Evolutionary conservation across 169 alveolate genomes (phyloP).

Genomic region (Plasmodium vivax): DNA sequence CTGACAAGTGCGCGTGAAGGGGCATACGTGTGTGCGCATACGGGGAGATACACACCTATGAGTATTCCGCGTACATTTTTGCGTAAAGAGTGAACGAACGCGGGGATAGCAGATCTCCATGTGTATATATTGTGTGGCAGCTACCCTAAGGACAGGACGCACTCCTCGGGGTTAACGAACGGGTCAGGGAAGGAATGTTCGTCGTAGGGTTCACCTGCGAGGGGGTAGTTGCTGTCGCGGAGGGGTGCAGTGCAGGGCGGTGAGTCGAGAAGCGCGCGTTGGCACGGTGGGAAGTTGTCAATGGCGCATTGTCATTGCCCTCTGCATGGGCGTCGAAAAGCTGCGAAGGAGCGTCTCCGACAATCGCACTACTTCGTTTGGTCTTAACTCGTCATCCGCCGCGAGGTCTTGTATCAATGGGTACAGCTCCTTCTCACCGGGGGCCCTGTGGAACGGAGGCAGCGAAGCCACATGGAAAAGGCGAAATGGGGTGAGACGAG

Average conservation of each 20-base stretch:
- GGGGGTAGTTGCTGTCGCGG: background rate
- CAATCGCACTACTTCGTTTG: conserved; percentile 1
- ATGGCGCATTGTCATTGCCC: background rate
- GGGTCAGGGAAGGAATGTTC: conserved; percentile 61
- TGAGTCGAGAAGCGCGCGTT: background rate
- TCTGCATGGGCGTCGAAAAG: background rate
- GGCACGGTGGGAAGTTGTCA: background rate
- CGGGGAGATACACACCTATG: background rate
- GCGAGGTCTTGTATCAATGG: conserved; percentile 62
- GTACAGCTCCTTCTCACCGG: conserved; percentile 12
- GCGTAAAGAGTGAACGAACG: background rate
- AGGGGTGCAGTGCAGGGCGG: background rate
- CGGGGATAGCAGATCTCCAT: background rate
- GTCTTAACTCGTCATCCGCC: conserved; percentile 47
- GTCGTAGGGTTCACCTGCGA: conserved; percentile 22
- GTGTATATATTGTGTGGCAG: background rate
- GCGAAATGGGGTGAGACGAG: background rate
- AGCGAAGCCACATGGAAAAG: background rate
- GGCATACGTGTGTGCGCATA: background rate
- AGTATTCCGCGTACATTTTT: background rate
- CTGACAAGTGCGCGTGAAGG: background rate
- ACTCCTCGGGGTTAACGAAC: conserved; percentile 59
- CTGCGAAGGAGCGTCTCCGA: background rate
- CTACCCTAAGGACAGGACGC: conserved; percentile 72
- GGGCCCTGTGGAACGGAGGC: background rate